Evolutionary conservation across 2,329 filamentous ascomycete species (phyloP).

Genomic region (Ploettnerulaceae sp.): DNA sequence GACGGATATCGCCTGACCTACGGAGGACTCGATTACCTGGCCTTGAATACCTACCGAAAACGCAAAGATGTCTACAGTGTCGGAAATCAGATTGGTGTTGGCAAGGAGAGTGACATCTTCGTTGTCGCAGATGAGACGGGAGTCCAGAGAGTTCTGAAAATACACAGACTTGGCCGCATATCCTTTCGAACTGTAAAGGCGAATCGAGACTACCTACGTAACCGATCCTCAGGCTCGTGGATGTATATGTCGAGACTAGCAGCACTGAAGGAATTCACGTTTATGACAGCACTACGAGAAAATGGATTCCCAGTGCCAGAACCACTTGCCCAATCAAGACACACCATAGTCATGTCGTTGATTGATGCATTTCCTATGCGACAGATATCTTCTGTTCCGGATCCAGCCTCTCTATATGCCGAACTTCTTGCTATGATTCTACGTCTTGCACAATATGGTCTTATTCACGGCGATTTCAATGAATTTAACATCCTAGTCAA

Average conservation of each 20-base stretch:
- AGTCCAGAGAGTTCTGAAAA: constrained; percentile 81
- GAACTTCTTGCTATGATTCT: constrained; percentile 86
- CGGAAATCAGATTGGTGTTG: constrained; percentile 89
- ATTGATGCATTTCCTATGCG: constrained; percentile 89
- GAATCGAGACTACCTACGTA: constrained; percentile 91
- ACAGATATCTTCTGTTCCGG: constrained; percentile 77
- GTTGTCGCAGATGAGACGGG: constrained; percentile 80
- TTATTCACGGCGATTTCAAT: constrained; percentile 98
- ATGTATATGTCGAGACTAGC: constrained; percentile 96
- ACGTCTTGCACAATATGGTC: constrained; percentile 73
- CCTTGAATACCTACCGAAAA: constrained; percentile 82
- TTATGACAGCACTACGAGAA: constrained; percentile 80
- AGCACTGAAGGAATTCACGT: constrained; percentile 89
- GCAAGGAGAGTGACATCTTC: constrained; percentile 96
- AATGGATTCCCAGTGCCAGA: constrained; percentile 88
- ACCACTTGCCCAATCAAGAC: constrained; percentile 82
- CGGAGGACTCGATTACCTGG: constrained; percentile 95
- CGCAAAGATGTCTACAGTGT: constrained; percentile 82
- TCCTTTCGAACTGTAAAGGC: constrained; percentile 95
- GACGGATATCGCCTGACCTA: constrained; percentile 97
- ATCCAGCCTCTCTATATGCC: constrained; percentile 83
- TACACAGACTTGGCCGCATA: constrained; percentile 90
- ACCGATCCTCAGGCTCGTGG: constrained; percentile 78
- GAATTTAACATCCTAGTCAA: constrained; percentile 98
- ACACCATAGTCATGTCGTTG: constrained; percentile 94